Conservation (phyloP, 2,329 filamentous ascomycete species). For the Clarireedia homoeocarpa region DNA sequence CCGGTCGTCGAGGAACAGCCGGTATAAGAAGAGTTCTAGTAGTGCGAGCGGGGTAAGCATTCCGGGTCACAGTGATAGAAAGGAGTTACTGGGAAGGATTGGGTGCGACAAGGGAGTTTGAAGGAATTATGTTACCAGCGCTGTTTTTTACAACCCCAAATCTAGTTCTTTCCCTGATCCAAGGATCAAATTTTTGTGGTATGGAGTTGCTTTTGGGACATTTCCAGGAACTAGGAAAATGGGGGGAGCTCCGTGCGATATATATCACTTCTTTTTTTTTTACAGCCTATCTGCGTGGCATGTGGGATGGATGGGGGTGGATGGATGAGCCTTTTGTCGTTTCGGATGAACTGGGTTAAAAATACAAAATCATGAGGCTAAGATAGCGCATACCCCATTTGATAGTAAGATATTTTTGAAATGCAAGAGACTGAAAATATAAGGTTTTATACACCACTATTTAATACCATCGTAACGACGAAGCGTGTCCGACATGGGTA, state of each 20-base stretch:
- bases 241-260: not conserved
- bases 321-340: too few species aligned
- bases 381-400: too few species aligned
- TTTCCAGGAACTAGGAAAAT: not conserved
- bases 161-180: not conserved
- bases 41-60: constrained; percentile 28
- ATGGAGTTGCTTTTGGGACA: too few species aligned
- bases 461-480: too few species aligned
- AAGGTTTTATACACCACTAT: too few species aligned
- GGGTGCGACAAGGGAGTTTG: constrained; percentile 30
- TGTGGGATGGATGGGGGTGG: too few species aligned
- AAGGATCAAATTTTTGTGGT: not conserved
- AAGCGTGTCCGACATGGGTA: too few species aligned
- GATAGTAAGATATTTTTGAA: too few species aligned
- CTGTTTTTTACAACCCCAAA: not conserved
- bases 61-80: constrained; percentile 28
- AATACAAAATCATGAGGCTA: too few species aligned
- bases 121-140: constrained; percentile 7
- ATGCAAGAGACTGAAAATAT: too few species aligned
- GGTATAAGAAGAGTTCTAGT: constrained; percentile 24
- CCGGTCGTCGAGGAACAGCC: constrained; percentile 17
- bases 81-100: constrained; percentile 30
- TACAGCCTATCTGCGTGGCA: not conserved
- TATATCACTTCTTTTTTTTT: not conserved
- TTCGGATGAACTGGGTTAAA: too few species aligned